Base-by-base conservation (phyloP, 1,139 yeast species). In the Saccharomyces hybrid region DNA sequence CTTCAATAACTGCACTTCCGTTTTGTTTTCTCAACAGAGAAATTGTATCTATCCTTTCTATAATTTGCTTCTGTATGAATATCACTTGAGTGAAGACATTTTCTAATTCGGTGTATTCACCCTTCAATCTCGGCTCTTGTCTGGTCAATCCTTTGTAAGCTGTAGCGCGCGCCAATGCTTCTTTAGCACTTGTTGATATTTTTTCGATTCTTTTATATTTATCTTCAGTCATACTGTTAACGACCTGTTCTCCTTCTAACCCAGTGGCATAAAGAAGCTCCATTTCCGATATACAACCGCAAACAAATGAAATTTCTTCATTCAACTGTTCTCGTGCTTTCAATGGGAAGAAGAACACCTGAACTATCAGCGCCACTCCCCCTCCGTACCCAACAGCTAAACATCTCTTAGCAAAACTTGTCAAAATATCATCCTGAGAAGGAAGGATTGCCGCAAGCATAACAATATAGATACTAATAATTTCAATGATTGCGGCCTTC, bases 311-410 rank as follows among this genome's bases (percentile, higher is more conserved):
- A 26, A 78, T 68, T 53, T 76, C 78, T 42, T 68, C 68, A 14
- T 71, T 71, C 48, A 78, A 53, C 58, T 74, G 75, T 47, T 72
- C 77, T 53, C 81, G 65, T 0, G 82, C 81, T 51, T 73, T 76
- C 8, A 74, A 71, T 0, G 82, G 82, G 56, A 76, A 78, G 34
- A 78, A 59, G 0, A 69, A 55, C 7, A 76, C 61, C 55, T 78
- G 82, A 7, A 77, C 77, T 28, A 76, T 47, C 48, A 76, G 57
- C 0, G 81, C 80, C 5, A 76, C 71, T 2, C 73, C 71, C 25
- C 81, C 80, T 47, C 82, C 82, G 56, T 77, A 74, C 4, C 77
- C 71, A 65, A 78, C 75, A 0, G 82, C 78, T 9, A 78, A 57
- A 60, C 80, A 76, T 60, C 82, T 68, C 55, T 77, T 78, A 1